Evolutionary conservation across 2,329 filamentous ascomycete species (phyloP).

Genomic region (Pseudopyrenochaeta lycopersici): DNA sequence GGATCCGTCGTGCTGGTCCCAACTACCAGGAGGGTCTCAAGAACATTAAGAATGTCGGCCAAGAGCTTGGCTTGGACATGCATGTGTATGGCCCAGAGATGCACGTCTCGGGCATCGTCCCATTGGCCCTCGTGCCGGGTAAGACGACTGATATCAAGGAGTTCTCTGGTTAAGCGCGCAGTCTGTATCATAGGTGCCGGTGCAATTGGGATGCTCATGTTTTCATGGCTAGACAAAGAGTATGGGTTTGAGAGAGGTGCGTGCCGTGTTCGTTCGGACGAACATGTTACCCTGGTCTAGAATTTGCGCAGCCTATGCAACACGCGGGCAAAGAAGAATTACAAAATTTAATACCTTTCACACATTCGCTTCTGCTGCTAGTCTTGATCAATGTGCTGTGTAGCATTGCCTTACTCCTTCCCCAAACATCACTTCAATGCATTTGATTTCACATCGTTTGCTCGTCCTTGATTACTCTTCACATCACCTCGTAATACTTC

Average conservation of each 20-base stretch:
- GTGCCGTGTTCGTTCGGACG: constrained; percentile 26
- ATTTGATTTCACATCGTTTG: too few relatives aligned
- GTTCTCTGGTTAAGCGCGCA: constrained; percentile 60
- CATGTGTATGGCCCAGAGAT: constrained; percentile 84
- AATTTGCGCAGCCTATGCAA: constrained; percentile 10
- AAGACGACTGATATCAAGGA: constrained; percentile 69
- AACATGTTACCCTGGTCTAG: constrained; percentile 23
- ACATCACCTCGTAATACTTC: too few relatives aligned
- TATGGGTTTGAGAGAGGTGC: constrained; percentile 26
- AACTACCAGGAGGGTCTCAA: constrained; percentile 99
- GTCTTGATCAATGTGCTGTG: too few relatives aligned
- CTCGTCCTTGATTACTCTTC: too few relatives aligned
- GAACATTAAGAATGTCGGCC: constrained; percentile 97
- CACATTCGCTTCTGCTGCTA: neutral
- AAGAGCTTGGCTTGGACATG: constrained; percentile 95
- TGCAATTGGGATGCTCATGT: constrained; percentile 27
- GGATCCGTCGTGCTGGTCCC: constrained; percentile 88
- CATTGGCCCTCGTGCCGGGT: constrained; percentile 77
- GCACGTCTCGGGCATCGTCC: constrained; percentile 95
- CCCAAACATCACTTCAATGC: too few relatives aligned
- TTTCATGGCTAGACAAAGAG: constrained; percentile 45
- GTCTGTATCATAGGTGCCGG: constrained; percentile 40
- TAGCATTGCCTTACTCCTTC: too few relatives aligned
- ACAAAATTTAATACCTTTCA: constrained; percentile 27
- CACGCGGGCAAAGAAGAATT: constrained; percentile 17